Evolutionary conservation across 208 protist species (phyloP), one percentile per base, ranked within the genome.

Genomic region (Naegleria lovaniensis): DNA sequence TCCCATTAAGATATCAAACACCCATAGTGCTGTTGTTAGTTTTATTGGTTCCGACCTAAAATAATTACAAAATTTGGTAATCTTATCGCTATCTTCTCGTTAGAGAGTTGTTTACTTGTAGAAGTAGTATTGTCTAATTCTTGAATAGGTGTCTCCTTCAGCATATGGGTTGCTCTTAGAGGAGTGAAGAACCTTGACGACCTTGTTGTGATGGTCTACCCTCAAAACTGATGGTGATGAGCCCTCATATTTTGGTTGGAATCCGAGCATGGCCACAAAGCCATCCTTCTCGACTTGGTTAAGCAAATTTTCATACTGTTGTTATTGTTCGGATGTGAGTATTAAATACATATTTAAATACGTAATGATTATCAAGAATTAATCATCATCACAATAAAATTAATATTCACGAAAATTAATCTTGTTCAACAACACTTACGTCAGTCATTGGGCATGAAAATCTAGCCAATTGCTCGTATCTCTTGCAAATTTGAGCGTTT

Each of bases 401-500:
- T 48, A 48, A 48, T 29, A 79, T 79, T 79, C 7, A 36, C 7
- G 13, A 36, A n/a, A n/a, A 79, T 79, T 29, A 75, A 75, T 75
- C 25, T 48, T 48, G 5, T 75, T 29, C 13, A 75, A 79, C 7
- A 79, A 79, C 7, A 79, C 67, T 33, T 79, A 79, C 67, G 29
- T 79, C 67, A 36, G 19, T 79, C 29, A 79, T 29, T 89, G 85
- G 85, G 29, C 85, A 89, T 19, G 85, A 51, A 13, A 41, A 38
- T 5, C 19, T 33, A 38, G 85, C 43, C 19, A 89, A 41, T 52
- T 67, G 41, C 36, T 89, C 16, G 25, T 89, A 89, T 67, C 33
- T 67, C 33, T 67, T 52, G 22, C 85, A 89, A 40, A 89, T 67
- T 38, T 39, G 38, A n/a, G 85, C 85, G 22, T 89, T 39, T 89